Evolutionary conservation across 2,329 filamentous ascomycete genomes (phyloP), one percentile per base, ranked within the genome.

Genomic region (Metarhizium humberi): DNA sequence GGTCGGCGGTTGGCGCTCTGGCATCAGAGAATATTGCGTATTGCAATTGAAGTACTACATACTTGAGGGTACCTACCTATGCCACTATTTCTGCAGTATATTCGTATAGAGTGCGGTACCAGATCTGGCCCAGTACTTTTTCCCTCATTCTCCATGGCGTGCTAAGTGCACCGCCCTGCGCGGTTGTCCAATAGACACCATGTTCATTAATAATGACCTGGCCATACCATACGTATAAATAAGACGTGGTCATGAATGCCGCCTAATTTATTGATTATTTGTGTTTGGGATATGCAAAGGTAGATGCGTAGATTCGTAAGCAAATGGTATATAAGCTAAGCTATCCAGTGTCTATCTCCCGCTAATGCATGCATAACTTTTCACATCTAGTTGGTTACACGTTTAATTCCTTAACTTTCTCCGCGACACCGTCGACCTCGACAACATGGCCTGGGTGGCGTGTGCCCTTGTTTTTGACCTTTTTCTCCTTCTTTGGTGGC

Each of bases 401-500:
- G 42, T 50, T 51, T 40, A 57, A 29, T 20, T 57, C 55, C 7
- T 53, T 51, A n/a, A 57, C 29, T 14, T n/a, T 53, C 36, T 50
- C 46, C 32, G 53, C 53, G 11, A 46, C 48, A n/a, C 40, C 47
- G 29, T 55, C 53, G 14, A 53, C 53, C 3, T 55, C 51, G n/a
- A 55, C 53, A n/a, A 48, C 25, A 29, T 56, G 52, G 16, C 80
- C 81, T 0, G 84, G 86, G 66, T 85, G 80, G 57, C 80, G 78
- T 1, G 81, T 79, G 1, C 88, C 88, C 72, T 86, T 85, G 64
- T 92, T 83, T 78, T 92, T 94, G 58, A 78, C 76, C 74, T 89
- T 89, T 77, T 88, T 87, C 63, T 81, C 83, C 73, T 90, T 88
- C 75, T 90, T 85, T 61, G 82, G 61, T 0, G 69, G 69, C 1